Base-by-base conservation (phyloP, 2,329 filamentous ascomycete species). In the Fusarium protoensiforme region DNA sequence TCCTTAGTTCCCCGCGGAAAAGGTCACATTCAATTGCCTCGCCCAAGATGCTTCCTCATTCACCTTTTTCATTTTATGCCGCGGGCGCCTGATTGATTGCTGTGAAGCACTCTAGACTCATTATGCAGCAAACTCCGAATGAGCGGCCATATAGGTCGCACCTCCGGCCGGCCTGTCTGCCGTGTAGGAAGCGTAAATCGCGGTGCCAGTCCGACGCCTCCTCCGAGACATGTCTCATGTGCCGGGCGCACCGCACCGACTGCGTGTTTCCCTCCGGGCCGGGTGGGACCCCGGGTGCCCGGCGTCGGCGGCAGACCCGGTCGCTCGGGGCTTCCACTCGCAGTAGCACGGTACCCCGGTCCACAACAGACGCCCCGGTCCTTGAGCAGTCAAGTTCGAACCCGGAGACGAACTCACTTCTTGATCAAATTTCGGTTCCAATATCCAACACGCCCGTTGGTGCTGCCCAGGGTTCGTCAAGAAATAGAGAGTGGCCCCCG, bases 141-240 rank as follows among this genome's bases (percentile, higher is more conserved):
- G 69, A 71, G 16, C 73, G 90, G 51, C 90, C 89, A 4, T 91
- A 91, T 76, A 84, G 90, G 67, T 91, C 89, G 9, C 90, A 91
- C 80, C 86, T 90, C 68, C 86, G 87, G 41, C 88, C 89, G 58
- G 90, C 90, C 10, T 92, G 90, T 80, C 81, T 89, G 61, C 82
- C 89, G 16, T 92, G 90, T 76, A 85, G 90, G 61, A 86, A 86
- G 68, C 86, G 90, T 68, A 91, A 91, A 78, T 90, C 89, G 3
- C 85, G 90, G 72, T 92, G 90, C 77, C 90, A 89, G 20, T 86
- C 89, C 31, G 88, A 90, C 74, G 80, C 87, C 16, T 84, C 85
- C 6, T 84, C 86, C 2, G 81, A 86, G 60, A 84, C 84, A 9
- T 92, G 90, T 74, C 80, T 90, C 10, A 84, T 91, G 76, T 92